Base-by-base conservation (phyloP, 495 filamentous ascomycete genomes). In the Hyaloscypha variabilis region DNA sequence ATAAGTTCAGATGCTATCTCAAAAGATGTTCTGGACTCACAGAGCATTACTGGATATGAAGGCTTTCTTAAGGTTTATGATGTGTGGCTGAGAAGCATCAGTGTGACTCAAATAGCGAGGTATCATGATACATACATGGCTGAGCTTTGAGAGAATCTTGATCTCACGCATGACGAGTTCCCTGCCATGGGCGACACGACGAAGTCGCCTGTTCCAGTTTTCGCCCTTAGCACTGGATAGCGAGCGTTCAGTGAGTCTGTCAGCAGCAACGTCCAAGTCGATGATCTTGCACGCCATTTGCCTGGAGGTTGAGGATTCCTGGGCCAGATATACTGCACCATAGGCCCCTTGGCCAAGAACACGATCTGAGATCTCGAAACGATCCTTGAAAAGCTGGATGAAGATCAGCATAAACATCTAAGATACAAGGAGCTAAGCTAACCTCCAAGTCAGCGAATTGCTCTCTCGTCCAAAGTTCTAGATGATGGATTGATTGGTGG, bases 311-410 rank as follows among this genome's bases (percentile, higher is more conserved):
- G 77, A 68, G 24, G 74, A 79, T 69, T 97, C 90, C 42, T 80
- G 84, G 52, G 92, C 92, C 65, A 95, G 81, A 75, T 93, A 93
- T 46, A 98, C 90, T 78, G 88, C 86, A 55, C 91, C 91, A 76
- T 91, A 93, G 2, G 88, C 89, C 50, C 94, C 94, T 79, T 91
- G 86, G 67, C 96, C 96, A 70, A 97, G 85, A 36, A 88, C 75
- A 29, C 84, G 79, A 52, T 78, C 70, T 0, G 78, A 83, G 51
- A 90, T 72, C 2, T 73, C 61, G 63, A 82, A 90, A 23, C 74
- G 65, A 54, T 82, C 60, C 10, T 70, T 54, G 58, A 89, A 84
- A 50, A 72, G 46, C 85, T 88, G 50, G 11, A 34, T 39, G 17
- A 8, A n/a, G 14, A 8, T 29, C 11, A 49, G 31, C 55, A 57